A percentile compares a stretch with the other conserved stretches of the same genome.
Evolutionary conservation across 2,329 filamentous ascomycete species (phyloP).

Genomic region (Phyllosticta capitalensis): DNA sequence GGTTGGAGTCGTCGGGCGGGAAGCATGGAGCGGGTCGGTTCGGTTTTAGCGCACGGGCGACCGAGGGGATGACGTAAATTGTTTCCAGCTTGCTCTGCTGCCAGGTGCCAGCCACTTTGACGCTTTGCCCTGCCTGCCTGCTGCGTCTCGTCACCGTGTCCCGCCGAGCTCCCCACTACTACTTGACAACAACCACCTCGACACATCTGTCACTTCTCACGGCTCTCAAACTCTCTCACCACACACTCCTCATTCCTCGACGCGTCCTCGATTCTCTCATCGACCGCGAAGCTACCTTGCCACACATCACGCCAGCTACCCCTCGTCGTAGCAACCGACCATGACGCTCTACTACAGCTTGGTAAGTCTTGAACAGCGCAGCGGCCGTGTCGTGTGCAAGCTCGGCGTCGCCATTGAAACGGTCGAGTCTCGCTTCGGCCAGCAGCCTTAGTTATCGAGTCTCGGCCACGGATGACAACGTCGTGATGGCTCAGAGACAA

Average conservation of each 20-base stretch:
- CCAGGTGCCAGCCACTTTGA: neutral
- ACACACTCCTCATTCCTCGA: neutral
- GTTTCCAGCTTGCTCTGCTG: neutral
- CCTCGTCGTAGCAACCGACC: slow-evolving; percentile 24
- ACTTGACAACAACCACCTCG: slow-evolving; percentile 4
- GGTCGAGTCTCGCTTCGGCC: neutral
- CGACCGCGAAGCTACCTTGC: neutral
- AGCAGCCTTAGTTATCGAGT: slow-evolving; percentile 5
- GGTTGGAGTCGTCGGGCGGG: neutral
- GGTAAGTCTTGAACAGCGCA: slow-evolving; percentile 37
- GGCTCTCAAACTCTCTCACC: neutral
- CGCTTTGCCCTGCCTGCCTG: neutral
- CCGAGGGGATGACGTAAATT: slow-evolving; percentile 5
- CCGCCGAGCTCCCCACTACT: neutral
- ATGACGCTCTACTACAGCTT: slow-evolving; percentile 65
- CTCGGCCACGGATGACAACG: slow-evolving; percentile 19
- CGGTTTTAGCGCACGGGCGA: neutral
- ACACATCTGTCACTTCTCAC: neutral
- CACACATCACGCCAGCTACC: neutral
- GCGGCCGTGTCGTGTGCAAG: slow-evolving; percentile 10
- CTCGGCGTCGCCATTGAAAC: neutral
- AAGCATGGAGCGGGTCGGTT: neutral
- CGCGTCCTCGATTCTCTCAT: slow-evolving; percentile 19
- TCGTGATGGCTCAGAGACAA: neutral
- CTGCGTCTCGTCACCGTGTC: slow-evolving; percentile 1